Percentiles rank a stretch among this genome's conserved stretches.
Evolutionary conservation across 2,329 filamentous ascomycete genomes (phyloP).

Genomic region (Rosellinia necatrix): DNA sequence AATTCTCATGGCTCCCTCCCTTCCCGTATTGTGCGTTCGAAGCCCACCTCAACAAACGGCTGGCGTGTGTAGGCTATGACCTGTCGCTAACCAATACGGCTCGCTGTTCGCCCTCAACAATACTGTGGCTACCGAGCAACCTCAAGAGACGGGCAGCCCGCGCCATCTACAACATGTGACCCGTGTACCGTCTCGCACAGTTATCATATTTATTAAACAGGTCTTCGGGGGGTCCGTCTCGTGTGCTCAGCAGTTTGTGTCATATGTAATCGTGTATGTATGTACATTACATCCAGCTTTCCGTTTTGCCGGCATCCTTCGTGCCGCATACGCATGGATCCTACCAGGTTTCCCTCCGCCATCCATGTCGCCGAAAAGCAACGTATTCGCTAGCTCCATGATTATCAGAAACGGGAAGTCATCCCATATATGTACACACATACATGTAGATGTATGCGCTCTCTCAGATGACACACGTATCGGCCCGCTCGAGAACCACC

Average conservation of each 20-base stretch:
- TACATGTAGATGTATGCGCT: too few species aligned
- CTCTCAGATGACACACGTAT: conserved; percentile 14
- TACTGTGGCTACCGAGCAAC: neutral
- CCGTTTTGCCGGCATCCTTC: conserved; percentile 21
- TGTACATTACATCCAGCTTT: conserved; percentile 17
- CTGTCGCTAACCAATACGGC: conserved; percentile 33
- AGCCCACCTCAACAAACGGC: conserved; percentile 26
- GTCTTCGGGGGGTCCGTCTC: conserved; percentile 10
- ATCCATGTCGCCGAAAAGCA: conserved; percentile 4
- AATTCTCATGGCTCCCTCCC: conserved; percentile 26
- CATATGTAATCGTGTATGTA: too few species aligned
- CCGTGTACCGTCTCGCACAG: neutral
- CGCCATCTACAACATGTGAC: conserved; percentile 22
- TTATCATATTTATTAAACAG: conserved; percentile 8
- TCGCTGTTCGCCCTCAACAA: conserved; percentile 10
- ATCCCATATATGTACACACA: too few species aligned
- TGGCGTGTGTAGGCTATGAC: conserved; percentile 20
- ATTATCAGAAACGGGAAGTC: conserved; percentile 2
- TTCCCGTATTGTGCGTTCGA: conserved; percentile 21
- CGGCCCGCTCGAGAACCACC: conserved; percentile 19
- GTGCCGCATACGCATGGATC: conserved; percentile 8
- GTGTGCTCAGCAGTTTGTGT: conserved; percentile 33
- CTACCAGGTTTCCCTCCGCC: conserved; percentile 3
- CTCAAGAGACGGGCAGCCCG: conserved; percentile 30
- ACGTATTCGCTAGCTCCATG: neutral